These are phyloP conservation scores for Sporothrix humicola DNA, from an alignment of 2,329 filamentous ascomycete species.

Conservation along the genomic window DNA sequence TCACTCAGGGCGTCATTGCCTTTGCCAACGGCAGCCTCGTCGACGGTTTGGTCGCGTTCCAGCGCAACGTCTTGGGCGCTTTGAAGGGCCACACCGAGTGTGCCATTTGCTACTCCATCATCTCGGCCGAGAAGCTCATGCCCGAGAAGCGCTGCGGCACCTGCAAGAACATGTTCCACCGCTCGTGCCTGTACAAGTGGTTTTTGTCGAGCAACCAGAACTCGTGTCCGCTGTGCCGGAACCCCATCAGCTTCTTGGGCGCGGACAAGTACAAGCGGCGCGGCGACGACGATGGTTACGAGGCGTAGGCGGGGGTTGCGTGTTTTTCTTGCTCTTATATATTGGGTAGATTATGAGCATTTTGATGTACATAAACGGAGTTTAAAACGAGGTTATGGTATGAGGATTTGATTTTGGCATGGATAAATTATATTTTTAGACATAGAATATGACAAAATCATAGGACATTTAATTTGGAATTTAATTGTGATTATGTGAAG, in stretches of 20 bases:
- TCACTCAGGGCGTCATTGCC: constrained; percentile 88
- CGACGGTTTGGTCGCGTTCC: constrained; percentile 84
- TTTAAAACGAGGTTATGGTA: too few relatives aligned
- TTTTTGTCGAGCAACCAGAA: constrained; percentile 92
- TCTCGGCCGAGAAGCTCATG: constrained; percentile 84
- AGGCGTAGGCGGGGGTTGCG: neutral
- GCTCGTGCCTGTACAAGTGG: constrained; percentile 91
- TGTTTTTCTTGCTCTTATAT: neutral
- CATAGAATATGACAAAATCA: too few relatives aligned
- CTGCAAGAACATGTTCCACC: constrained; percentile 93
- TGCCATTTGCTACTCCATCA: constrained; percentile 95
- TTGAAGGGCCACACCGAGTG: constrained; percentile 94
- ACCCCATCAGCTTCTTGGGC: constrained; percentile 71
- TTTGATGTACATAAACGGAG: neutral
- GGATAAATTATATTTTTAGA: too few relatives aligned
- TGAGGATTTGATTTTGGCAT: too few relatives aligned
- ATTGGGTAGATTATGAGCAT: neutral
- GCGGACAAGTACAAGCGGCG: constrained; percentile 17
- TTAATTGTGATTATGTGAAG: too few relatives aligned
- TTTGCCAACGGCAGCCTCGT: constrained; percentile 89
- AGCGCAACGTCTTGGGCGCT: constrained; percentile 82
- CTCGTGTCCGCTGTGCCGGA: constrained; percentile 90
- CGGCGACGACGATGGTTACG: neutral
- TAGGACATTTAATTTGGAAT: too few relatives aligned
- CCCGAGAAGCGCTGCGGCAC: constrained; percentile 91